Evolutionary conservation across 2,329 filamentous ascomycete genomes (phyloP), one percentile per base, ranked within the genome.

Genomic region (Parafenestella ontariensis): DNA sequence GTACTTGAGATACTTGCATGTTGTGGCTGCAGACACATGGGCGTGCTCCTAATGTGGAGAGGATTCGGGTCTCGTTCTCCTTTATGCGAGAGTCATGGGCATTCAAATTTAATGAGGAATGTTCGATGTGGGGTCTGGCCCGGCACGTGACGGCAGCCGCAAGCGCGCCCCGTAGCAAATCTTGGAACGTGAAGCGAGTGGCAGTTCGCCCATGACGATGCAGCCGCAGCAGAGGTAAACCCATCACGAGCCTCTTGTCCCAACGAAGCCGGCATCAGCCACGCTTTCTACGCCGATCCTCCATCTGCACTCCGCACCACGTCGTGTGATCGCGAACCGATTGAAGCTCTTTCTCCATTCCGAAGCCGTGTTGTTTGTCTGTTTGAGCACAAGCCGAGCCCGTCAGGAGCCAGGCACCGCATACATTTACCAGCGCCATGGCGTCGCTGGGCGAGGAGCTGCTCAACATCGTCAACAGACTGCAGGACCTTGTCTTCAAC

Each of bases 401-500:
- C 60, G 54, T 59, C 55, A 65, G 55, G 60, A 64, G 58, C 50
- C 58, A 50, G 52, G 47, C 54, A 58, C 58, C 46, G 46, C 57
- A 61, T 56, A 59, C 47, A 50, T 56, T 54, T 29, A 56, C 62
- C 65, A 68, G 56, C 72, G 61, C 59, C 53, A 99, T 98, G 95
- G 90, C 95, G 75, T 88, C 94, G 72, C 88, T 99, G 71, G 94
- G 95, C 74, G 95, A 99, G 79, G 93, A 99, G 79, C 83, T 99
- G 79, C 87, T 99, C 76, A 87, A 87, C 68, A 96, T 92, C 63
- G 95, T 99, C 81, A 99, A 99, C 84, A 96, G 96, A 83, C 85
- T 99, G 72, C 95, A 99, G 79, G 95, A 98, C 79, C 81, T 99
- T 73, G 95, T 99, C 73, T 99, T 99, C 83, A 99, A 99, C 81